Percentiles rank a stretch among this genome's conserved stretches.
These are phyloP conservation scores for Cladophialophora carrionii DNA, from an alignment of 2,329 filamentous ascomycete species.

Conservation along the genomic window DNA sequence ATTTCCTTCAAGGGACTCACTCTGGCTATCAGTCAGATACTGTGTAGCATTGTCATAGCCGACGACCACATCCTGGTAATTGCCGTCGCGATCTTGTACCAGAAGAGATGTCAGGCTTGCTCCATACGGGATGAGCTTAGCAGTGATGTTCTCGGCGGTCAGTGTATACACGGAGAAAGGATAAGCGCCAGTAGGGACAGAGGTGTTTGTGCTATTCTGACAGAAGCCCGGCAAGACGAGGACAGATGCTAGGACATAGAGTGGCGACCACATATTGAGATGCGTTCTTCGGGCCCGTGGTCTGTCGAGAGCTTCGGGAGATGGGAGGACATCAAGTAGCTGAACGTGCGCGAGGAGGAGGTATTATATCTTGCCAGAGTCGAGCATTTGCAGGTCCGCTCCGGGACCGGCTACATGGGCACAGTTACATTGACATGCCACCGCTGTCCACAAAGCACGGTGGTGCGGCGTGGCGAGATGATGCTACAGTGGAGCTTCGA, in stretches of 20 bases:
- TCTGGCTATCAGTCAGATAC: constrained; percentile 52
- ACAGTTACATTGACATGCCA: not conserved
- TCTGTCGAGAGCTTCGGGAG: not conserved
- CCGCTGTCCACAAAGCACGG: not conserved
- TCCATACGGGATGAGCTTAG: constrained; percentile 54
- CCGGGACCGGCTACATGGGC: not conserved
- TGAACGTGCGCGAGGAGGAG: not conserved
- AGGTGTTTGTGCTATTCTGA: constrained; percentile 29
- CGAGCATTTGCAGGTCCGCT: not conserved
- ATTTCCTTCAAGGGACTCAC: not conserved
- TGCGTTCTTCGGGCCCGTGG: not conserved
- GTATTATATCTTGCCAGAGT: not conserved
- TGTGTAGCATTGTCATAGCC: constrained; percentile 55
- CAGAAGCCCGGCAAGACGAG: constrained; percentile 24
- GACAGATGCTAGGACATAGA: constrained; percentile 19
- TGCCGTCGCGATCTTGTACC: constrained; percentile 56
- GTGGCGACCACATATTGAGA: constrained; percentile 21
- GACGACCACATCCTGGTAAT: constrained; percentile 54
- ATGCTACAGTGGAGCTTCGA: constrained; percentile 12
- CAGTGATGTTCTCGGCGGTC: constrained; percentile 53
- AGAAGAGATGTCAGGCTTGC: constrained; percentile 53
- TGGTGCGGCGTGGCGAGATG: not conserved
- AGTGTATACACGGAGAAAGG: constrained; percentile 52
- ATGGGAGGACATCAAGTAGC: not conserved
- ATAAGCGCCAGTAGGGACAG: constrained; percentile 24